Evolutionary conservation across 2,329 filamentous ascomycete species (phyloP).

Genomic region (Exophiala calicioides): DNA sequence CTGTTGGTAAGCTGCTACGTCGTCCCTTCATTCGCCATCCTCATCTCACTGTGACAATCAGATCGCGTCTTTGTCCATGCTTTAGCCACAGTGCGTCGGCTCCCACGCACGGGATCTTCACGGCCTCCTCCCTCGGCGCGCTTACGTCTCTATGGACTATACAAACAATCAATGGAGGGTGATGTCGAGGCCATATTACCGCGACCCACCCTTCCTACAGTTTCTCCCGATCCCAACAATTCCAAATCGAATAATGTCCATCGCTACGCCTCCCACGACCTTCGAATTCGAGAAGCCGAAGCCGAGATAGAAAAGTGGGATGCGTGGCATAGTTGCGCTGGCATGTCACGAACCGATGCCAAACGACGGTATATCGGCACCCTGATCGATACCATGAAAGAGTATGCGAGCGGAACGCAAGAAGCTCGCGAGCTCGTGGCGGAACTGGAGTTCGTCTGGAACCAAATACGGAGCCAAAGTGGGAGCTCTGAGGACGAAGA

Average conservation of each 20-base stretch:
- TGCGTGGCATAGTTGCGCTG: slow-evolving; percentile 87
- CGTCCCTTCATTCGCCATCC: background rate
- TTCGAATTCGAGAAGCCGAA: slow-evolving; percentile 47
- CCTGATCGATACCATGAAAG: slow-evolving; percentile 94
- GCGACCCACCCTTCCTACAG: slow-evolving; percentile 57
- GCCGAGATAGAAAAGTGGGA: slow-evolving; percentile 57
- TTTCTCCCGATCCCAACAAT: slow-evolving; percentile 26
- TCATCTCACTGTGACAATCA: slow-evolving; percentile 41
- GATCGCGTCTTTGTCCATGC: slow-evolving; percentile 99
- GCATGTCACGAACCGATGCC: slow-evolving; percentile 82
- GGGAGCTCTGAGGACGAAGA: slow-evolving; percentile 35
- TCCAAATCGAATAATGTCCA: slow-evolving; percentile 27
- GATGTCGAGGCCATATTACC: slow-evolving; percentile 95
- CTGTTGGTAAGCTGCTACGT: slow-evolving; percentile 44
- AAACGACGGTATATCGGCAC: slow-evolving; percentile 93
- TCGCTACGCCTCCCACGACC: slow-evolving; percentile 30
- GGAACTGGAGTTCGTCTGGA: slow-evolving; percentile 99
- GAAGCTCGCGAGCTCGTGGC: slow-evolving; percentile 85
- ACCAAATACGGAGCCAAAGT: slow-evolving; percentile 68
- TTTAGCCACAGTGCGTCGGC: slow-evolving; percentile 97
- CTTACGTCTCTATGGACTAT: slow-evolving; percentile 91
- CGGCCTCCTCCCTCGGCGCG: slow-evolving; percentile 83
- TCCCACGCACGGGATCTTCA: slow-evolving; percentile 86
- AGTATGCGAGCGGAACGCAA: slow-evolving; percentile 77
- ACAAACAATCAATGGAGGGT: slow-evolving; percentile 98